phyloP scores from a whole-genome alignment of 2,329 filamentous ascomycete species.

The Fusarium sp. region DNA sequence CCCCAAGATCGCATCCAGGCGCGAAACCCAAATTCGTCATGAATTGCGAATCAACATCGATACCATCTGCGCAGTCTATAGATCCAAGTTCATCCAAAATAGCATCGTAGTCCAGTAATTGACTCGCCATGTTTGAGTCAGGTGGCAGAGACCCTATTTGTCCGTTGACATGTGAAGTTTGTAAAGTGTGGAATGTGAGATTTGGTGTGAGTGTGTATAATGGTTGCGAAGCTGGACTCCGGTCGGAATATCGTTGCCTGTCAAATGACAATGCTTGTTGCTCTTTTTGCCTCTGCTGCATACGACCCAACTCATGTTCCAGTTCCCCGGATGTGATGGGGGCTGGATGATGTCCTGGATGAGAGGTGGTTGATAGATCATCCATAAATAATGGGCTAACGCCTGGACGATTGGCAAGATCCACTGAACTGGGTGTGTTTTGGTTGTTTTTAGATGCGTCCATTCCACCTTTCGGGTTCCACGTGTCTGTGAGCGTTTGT shows the following conservation, averaged over 20 bases:
- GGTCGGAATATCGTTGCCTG: constrained; percentile 35
- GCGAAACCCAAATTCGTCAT: constrained; percentile 75
- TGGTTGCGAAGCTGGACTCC: constrained; percentile 38
- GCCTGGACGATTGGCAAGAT: constrained; percentile 27
- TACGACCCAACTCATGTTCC: constrained; percentile 40
- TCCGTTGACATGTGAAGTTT: constrained; percentile 37
- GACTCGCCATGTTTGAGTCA: constrained; percentile 35
- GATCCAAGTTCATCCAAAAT: constrained; percentile 64
- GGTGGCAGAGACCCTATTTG: constrained; percentile 39
- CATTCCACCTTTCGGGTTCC: constrained; percentile 34
- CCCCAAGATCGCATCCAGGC: constrained; percentile 68
- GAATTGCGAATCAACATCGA: constrained; percentile 69
- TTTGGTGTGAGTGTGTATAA: constrained; percentile 42
- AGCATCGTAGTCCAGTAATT: constrained; percentile 60
- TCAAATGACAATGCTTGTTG: constrained; percentile 39
- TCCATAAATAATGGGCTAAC: constrained; percentile 41
- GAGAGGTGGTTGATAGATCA: constrained; percentile 46
- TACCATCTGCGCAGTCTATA: constrained; percentile 60
- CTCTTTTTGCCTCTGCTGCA: constrained; percentile 39
- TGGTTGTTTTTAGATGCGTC: constrained; percentile 40
- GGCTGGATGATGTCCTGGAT: constrained; percentile 41
- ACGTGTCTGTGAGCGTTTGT: constrained; percentile 44
- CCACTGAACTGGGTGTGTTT: constrained; percentile 32
- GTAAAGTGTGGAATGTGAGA: constrained; percentile 42
- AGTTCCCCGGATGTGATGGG: constrained; percentile 40